Conservation (phyloP, 1,139 yeast species). For the Lodderomyces pseudojiufengensis region DNA sequence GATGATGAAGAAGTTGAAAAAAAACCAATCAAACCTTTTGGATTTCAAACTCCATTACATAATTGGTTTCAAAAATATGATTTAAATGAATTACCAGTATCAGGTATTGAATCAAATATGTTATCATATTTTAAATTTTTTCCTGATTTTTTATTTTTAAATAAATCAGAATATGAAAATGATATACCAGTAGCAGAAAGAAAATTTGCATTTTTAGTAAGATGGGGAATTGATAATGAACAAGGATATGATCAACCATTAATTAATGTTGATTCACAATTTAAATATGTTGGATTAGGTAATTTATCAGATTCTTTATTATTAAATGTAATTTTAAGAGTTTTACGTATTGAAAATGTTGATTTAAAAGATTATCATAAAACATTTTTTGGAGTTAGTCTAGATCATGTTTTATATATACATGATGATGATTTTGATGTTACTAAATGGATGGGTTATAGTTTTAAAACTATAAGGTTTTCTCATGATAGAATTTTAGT, state of each 20-base stretch:
- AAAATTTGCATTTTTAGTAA: conserved; percentile 39
- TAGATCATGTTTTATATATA: conserved; percentile 69
- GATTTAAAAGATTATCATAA: conserved; percentile 25
- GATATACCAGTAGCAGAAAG: conserved; percentile 30
- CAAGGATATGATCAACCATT: conserved; percentile 16
- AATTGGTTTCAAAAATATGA: conserved; percentile 21
- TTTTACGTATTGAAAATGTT: conserved; percentile 22
- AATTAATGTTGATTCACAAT: conserved; percentile 17
- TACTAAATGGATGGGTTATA: conserved; percentile 52
- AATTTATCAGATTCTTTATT: conserved; percentile 60
- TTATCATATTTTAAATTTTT: conserved; percentile 38
- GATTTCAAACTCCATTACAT: conserved; percentile 38
- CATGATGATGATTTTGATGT: conserved; percentile 54
- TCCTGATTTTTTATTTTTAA: conserved; percentile 29
- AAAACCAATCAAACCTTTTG: conserved; percentile 30
- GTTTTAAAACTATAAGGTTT: conserved; percentile 49
- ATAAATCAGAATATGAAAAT: conserved; percentile 26
- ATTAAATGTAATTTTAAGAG: conserved; percentile 40
- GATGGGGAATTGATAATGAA: conserved; percentile 34
- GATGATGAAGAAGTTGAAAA: conserved; percentile 23
- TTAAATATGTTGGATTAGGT: conserved; percentile 59
- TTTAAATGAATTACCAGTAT: conserved; percentile 18
- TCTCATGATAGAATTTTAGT: conserved; percentile 54
- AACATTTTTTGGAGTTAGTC: conserved; percentile 48
- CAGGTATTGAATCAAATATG: conserved; percentile 17